Evolutionary conservation across 73 alveolate genomes (phyloP).

Genomic region (Tetrahymena thermophila): DNA sequence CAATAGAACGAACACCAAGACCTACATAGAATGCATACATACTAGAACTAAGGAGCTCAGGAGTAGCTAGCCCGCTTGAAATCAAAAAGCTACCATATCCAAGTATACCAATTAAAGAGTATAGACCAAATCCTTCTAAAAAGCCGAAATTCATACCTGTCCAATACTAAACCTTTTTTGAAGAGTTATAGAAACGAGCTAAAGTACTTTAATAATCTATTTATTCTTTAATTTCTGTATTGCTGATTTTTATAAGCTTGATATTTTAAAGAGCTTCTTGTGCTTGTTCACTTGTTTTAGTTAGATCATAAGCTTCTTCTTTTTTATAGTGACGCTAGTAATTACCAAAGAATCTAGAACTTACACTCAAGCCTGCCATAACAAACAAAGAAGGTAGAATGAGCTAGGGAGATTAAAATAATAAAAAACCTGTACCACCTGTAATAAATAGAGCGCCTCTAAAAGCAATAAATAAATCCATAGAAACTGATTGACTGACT

Average conservation of each 20-base stretch:
- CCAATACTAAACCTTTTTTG: slow-evolving; percentile 9
- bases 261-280: slow-evolving; percentile 4
- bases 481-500: slow-evolving; percentile 11
- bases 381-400: background rate
- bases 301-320: slow-evolving; percentile 14
- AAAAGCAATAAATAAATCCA: slow-evolving; percentile 6
- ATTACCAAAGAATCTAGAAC: slow-evolving; percentile 11
- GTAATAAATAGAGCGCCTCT: slow-evolving; percentile 5
- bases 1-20: slow-evolving; percentile 14
- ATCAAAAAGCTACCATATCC: slow-evolving; percentile 15
- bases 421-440: slow-evolving; percentile 36
- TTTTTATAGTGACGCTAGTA: slow-evolving; percentile 3
- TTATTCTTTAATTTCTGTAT: slow-evolving; percentile 11
- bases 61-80: slow-evolving; percentile 22
- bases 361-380: slow-evolving; percentile 6
- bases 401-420: slow-evolving; percentile 9
- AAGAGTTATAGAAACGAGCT: slow-evolving; percentile 16
- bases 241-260: slow-evolving; percentile 9
- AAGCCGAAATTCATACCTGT: slow-evolving; percentile 16
- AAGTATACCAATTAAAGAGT: slow-evolving; percentile 3
- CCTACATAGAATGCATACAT: slow-evolving; percentile 28
- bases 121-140: slow-evolving; percentile 23
- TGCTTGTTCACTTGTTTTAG: slow-evolving; percentile 5
- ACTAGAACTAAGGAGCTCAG: slow-evolving; percentile 9
- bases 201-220: slow-evolving; percentile 7